A percentile compares a stretch with the other conserved stretches of the same genome.
These are phyloP conservation scores for Gaertneriomyces sp. DNA, from an alignment of 192 early-diverging fungal genomes.

Conservation along the genomic window DNA sequence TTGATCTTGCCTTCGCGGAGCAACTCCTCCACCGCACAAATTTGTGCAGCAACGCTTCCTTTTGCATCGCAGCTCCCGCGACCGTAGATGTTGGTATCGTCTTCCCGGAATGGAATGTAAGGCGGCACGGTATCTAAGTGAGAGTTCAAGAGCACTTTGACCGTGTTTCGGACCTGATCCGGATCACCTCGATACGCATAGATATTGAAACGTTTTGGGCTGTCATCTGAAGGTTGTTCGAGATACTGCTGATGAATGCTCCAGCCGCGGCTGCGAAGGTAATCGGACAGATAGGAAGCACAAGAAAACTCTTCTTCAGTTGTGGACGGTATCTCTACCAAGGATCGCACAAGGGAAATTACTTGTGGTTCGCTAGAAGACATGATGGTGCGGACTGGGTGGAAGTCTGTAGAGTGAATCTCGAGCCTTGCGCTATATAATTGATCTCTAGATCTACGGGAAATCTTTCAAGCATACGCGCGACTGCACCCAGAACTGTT, in stretches of 20 bases:
- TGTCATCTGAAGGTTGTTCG: no score
- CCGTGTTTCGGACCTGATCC: slow-evolving; percentile 38
- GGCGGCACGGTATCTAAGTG: slow-evolving; percentile 52
- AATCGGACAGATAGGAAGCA: not conserved
- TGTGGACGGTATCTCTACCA: slow-evolving; percentile 3
- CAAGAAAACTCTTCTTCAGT: slow-evolving; percentile 3
- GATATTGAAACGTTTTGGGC: not conserved
- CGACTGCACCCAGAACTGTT: no score
- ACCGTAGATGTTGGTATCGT: not conserved
- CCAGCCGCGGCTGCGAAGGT: slow-evolving; percentile 3
- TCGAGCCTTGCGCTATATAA: no score
- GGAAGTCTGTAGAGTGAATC: no score
- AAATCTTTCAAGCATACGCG: no score
- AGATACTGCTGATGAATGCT: slow-evolving; percentile 5
- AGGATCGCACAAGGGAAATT: slow-evolving; percentile 1
- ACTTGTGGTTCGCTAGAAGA: no score
- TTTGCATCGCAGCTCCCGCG: slow-evolving; percentile 43
- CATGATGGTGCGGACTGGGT: no score
- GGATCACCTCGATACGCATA: slow-evolving; percentile 24
- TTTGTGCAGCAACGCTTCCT: slow-evolving; percentile 45
- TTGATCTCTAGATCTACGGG: no score
- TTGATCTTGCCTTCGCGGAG: slow-evolving; percentile 42
- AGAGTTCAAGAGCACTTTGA: slow-evolving; percentile 44
- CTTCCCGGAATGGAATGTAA: slow-evolving; percentile 33
- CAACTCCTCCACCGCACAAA: slow-evolving; percentile 44